Evolutionary conservation across 2,329 filamentous ascomycete species (phyloP), one percentile per base, ranked within the genome.

Genomic region (Penicillium hesseltinei): DNA sequence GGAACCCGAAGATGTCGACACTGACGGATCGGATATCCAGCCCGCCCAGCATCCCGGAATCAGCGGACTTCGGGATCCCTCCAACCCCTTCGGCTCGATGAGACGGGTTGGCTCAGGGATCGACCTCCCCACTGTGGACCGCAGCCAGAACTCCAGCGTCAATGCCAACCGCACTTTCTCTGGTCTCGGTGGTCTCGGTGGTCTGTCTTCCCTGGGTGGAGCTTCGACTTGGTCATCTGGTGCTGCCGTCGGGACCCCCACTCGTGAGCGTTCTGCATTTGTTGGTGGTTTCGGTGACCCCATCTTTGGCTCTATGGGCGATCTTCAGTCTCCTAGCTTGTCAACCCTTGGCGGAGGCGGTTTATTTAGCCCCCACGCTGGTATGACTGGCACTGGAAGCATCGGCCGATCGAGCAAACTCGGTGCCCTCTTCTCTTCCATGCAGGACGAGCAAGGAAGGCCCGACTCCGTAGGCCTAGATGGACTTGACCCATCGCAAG

Each of bases 81-180:
- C 70, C 62, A 77, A 66, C 60, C 78, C 69, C 15, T 89, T 89
- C 67, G 83, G 83, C 52, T 62, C 78, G 75, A 62, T 82, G 80
- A 61, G 81, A 56, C 71, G 81, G 19, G 87, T 81, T 74, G 82
- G 69, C 64, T 78, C 77, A 65, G 78, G 75, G 56, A 83, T 84
- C 59, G 83, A 83, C 62, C 73, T 78, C 38, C 78, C 81, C 56
- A 87, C 88, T 5, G 91, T 92, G 64, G 93, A 97, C 71, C 88
- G 93, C 21, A 97, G 92, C 71, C 92, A 96, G 73, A 96, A 91
- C 0, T 96, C 92, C 0, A 96, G 92, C 69, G 89, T 88, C 19
- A 90, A 91, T 13, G 86, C 89, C 27, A 77, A 78, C 43, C 90
- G 91, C 67, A 87, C 83, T 10, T 96, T 89, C 57, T 82, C 84